Percentiles rank a stretch among this genome's conserved stretches.
Conservation (phyloP, 2,329 filamentous ascomycete species). For the Epichloe scottii region DNA sequence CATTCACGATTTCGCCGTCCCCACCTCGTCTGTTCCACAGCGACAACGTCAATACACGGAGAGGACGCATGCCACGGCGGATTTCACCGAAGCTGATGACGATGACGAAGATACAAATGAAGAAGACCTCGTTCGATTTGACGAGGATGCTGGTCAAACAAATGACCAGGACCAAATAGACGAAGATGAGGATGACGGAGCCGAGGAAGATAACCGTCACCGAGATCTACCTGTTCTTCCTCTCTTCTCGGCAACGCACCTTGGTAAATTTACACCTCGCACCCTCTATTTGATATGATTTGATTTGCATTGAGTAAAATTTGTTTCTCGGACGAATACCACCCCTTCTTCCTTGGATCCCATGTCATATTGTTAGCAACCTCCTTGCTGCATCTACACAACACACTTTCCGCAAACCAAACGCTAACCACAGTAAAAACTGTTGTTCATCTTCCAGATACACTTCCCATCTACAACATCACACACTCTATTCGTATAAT, state of each 20-base stretch:
- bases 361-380: not conserved
- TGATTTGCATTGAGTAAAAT: not conserved
- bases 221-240: slow-evolving; percentile 43
- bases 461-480: slow-evolving; percentile 77
- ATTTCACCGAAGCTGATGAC: slow-evolving; percentile 53
- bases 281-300: not conserved
- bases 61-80: slow-evolving; percentile 43
- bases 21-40: slow-evolving; percentile 19
- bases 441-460: slow-evolving; percentile 40
- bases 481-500: slow-evolving; percentile 83
- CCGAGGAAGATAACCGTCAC: slow-evolving; percentile 26
- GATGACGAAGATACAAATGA: slow-evolving; percentile 30
- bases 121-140: slow-evolving; percentile 18
- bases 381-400: not conserved
- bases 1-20: slow-evolving; percentile 16
- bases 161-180: slow-evolving; percentile 39
- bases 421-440: not conserved
- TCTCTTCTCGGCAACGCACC: slow-evolving; percentile 66
- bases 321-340: not conserved
- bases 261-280: slow-evolving; percentile 40
- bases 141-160: slow-evolving; percentile 32
- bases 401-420: not conserved
- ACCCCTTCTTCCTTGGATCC: not conserved
- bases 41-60: slow-evolving; percentile 15
- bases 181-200: slow-evolving; percentile 28